These are phyloP conservation scores for Lunularia cruciata DNA, from an alignment of 225 moss, liverwort and hornwort species.

Conservation along the genomic window DNA sequence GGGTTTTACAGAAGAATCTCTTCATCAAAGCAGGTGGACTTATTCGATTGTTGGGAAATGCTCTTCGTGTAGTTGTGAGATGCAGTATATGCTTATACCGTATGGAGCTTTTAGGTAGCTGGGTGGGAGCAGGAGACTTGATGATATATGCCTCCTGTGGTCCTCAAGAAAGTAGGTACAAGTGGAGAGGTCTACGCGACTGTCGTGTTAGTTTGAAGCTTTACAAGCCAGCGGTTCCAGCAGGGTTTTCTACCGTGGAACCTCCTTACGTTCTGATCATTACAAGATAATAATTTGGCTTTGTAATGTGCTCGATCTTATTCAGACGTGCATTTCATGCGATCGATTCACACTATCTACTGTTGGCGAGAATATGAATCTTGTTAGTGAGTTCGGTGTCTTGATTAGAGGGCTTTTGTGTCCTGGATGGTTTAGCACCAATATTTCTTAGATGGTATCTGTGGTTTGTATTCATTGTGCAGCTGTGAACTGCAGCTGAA, in stretches of 20 bases:
- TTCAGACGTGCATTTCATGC: too few relatives aligned
- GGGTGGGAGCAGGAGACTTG: conserved; percentile 30
- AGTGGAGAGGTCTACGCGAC: conserved; percentile 15
- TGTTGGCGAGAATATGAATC: too few relatives aligned
- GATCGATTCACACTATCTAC: too few relatives aligned
- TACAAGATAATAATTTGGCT: conserved; percentile 14
- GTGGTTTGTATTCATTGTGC: too few relatives aligned
- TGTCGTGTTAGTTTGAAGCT: conserved; percentile 2
- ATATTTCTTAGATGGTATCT: too few relatives aligned
- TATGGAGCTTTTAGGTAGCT: conserved; percentile 44
- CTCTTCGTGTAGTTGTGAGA: conserved; percentile 41
- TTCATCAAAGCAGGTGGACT: conserved; percentile 32
- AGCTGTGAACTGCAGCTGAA: too few relatives aligned
- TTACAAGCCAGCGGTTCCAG: conserved; percentile 11
- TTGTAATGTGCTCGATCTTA: conserved; percentile 9
- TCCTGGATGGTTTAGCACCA: too few relatives aligned
- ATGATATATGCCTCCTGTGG: conserved; percentile 27
- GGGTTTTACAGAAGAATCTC: conserved; percentile 17
- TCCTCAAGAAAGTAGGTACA: conserved; percentile 10
- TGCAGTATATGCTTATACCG: conserved; percentile 18
- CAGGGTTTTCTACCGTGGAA: neutral
- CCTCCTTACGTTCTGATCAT: conserved; percentile 4
- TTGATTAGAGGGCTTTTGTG: too few relatives aligned
- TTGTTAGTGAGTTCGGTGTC: too few relatives aligned
- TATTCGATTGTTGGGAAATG: conserved; percentile 29